phyloP scores from a whole-genome alignment of 2,329 filamentous ascomycete species.

The Monilinia fructicola region DNA sequence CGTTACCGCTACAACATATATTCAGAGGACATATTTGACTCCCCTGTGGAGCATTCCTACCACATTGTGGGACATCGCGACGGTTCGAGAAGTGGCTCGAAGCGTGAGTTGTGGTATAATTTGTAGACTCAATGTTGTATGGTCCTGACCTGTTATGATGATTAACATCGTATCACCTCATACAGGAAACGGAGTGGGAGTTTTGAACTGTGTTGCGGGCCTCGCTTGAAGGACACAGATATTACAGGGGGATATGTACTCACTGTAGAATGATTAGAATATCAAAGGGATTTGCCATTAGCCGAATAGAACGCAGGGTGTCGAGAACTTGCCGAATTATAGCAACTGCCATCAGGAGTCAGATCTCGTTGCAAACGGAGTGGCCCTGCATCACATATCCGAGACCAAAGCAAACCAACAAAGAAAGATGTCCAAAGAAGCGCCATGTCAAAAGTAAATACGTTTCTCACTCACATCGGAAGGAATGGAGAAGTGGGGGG shows the following conservation, averaged over 20 bases:
- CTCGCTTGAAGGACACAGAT: too few species aligned
- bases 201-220: neutral
- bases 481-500: neutral
- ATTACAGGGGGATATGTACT: neutral
- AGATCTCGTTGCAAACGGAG: neutral
- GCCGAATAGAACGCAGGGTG: neutral
- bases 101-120: neutral
- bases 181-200: neutral
- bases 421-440: neutral
- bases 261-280: neutral
- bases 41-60: constrained; percentile 10
- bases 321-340: constrained; percentile 12
- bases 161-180: neutral
- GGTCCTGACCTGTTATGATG: neutral
- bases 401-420: neutral
- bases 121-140: neutral
- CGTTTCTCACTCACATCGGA: constrained; percentile 4
- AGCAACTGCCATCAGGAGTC: neutral
- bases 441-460: constrained; percentile 7
- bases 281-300: neutral
- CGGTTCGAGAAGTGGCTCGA: constrained; percentile 26
- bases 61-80: constrained; percentile 19
- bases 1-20: constrained; percentile 19
- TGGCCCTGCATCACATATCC: neutral
- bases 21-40: constrained; percentile 21